phyloP scores from a whole-genome alignment of 441 rosid genomes.

The Syzygium malaccense region DNA sequence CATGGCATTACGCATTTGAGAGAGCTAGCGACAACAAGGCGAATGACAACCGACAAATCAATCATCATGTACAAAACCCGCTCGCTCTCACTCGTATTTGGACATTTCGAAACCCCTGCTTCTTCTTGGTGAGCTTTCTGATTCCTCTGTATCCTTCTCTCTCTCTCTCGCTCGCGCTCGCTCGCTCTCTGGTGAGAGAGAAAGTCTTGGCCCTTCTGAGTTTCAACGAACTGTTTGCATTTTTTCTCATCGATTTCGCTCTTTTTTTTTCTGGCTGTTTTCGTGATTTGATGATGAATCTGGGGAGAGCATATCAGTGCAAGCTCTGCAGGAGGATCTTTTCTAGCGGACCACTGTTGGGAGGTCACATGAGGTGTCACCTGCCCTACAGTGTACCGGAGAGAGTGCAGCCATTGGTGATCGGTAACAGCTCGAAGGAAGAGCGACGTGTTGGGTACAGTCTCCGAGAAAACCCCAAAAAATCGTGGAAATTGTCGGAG shows the following conservation, averaged over 20 bases:
- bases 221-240: neutral
- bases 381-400: neutral
- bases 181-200: neutral
- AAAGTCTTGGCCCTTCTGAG: neutral
- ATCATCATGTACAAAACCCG: neutral
- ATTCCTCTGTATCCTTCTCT: neutral
- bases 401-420: neutral
- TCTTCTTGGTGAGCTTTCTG: constrained; percentile 8
- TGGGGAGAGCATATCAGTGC: constrained; percentile 21
- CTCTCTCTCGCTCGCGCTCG: no score
- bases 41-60: neutral
- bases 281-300: constrained; percentile 6
- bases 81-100: neutral
- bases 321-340: constrained; percentile 24
- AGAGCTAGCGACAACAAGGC: neutral
- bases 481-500: constrained; percentile 49
- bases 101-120: neutral
- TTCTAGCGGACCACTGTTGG: constrained; percentile 26
- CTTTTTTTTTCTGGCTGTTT: neutral
- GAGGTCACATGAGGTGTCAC: constrained; percentile 33
- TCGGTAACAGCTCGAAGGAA: neutral
- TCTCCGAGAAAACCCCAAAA: constrained; percentile 66
- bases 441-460: constrained; percentile 18
- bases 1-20: neutral
- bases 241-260: neutral